Evolutionary conservation across 1,284 basidiomycete species (phyloP), one percentile per base, ranked within the genome.

Genomic region (Ceratobasidium sp.): DNA sequence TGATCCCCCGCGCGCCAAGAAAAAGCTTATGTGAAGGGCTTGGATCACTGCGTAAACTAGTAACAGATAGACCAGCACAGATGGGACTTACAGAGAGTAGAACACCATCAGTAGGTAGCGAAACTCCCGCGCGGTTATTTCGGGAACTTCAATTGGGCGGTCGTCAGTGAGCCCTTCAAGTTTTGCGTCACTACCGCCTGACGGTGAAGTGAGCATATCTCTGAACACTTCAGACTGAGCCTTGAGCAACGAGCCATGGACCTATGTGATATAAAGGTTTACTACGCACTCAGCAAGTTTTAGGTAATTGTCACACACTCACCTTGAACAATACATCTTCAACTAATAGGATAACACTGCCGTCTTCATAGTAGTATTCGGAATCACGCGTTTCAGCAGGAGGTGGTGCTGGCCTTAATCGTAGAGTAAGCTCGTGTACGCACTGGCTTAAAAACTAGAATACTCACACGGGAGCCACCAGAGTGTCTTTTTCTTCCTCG

Each of bases 41-140:
- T 28, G 5, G 20, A 23, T 40, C 33, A 4, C 4, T 4, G 33
- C 33, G 33, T 33, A 70, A 70, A 51, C 23, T 4, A 56, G 18
- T 33, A 69, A 26, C 33, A 33, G 4, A 1, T 33, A 33, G 33
- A 33, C 33, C 33, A 33, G 33, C 33, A 33, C 2, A 4, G 33
- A 33, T 33, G 33, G 33, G 4, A 69, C 68, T 18, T 18, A 70
- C 68, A 33, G 68, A 12, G 4, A 61, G 20, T 72, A 72, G n/a
- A 72, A 44, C 68, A 70, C 56, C 39, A 56, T 70, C 33, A 70
- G 7, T 9, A 70, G n/a, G 51, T 40, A 40, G 6, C 33, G 68
- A 40, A 70, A 70, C 20, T 70, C 46, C 13, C 20, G 5, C 13
- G 51, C 46, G 5, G 28, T 53, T 15, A 70, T 13, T 61, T 18